Evolutionary conservation across 2,329 filamentous ascomycete genomes (phyloP).

Genomic region (Fusarium pseudonygamai): DNA sequence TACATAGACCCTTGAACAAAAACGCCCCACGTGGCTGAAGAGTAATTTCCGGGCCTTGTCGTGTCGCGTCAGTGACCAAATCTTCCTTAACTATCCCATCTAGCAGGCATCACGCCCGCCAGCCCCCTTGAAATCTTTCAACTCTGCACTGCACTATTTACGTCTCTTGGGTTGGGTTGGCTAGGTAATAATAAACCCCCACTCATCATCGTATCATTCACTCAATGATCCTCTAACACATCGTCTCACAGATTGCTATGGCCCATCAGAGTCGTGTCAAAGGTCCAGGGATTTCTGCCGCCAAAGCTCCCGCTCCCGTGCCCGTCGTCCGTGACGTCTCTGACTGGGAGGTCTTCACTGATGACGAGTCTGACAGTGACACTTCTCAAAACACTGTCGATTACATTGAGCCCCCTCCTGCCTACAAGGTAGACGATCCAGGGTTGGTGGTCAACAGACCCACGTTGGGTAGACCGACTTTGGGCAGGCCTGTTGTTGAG

Average conservation of each 20-base stretch:
- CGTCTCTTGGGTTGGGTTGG: conserved; percentile 14
- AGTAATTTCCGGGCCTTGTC: conserved; percentile 23
- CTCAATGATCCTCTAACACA: conserved; percentile 6
- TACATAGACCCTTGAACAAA: conserved; percentile 27
- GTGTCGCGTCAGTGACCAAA: conserved; percentile 26
- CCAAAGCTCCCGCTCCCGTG: conserved; percentile 23
- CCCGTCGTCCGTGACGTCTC: conserved; percentile 22
- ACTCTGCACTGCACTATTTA: conserved; percentile 17
- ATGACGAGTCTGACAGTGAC: conserved; percentile 22
- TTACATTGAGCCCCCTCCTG: conserved; percentile 15
- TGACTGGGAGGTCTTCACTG: conserved; percentile 24
- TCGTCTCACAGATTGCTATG: conserved; percentile 10
- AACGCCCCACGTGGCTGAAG: conserved; percentile 24
- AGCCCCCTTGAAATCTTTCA: conserved; percentile 23
- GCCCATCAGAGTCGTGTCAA: conserved; percentile 24
- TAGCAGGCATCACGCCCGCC: conserved; percentile 23
- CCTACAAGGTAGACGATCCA: conserved; percentile 24
- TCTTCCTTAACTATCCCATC: not conserved
- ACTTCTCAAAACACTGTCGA: conserved; percentile 23
- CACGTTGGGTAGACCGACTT: conserved; percentile 17
- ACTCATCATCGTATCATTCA: conserved; percentile 21
- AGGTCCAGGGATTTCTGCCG: conserved; percentile 13
- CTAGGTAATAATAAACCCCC: conserved; percentile 24
- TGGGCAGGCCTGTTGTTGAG: conserved; percentile 23
- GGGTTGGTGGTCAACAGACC: conserved; percentile 17